These are phyloP conservation scores for Allantophomopsis lycopodina DNA, from an alignment of 2,329 filamentous ascomycete species.

Conservation along the genomic window DNA sequence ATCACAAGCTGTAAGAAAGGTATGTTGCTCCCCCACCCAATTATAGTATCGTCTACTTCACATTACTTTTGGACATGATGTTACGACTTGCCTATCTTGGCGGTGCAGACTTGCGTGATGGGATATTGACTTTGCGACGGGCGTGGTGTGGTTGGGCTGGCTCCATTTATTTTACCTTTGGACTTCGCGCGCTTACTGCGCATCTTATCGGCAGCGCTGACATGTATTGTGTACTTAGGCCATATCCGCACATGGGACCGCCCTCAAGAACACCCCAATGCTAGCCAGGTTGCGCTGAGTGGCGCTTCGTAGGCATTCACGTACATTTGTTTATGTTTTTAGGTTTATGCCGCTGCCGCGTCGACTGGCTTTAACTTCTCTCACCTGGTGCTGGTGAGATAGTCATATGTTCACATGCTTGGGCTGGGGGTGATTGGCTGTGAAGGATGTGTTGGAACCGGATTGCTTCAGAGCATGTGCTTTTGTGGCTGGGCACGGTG, in stretches of 20 bases:
- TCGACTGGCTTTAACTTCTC: no score
- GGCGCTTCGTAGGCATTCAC: no score
- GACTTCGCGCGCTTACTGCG: not conserved
- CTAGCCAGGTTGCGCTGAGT: conserved; percentile 16
- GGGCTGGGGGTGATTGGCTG: no score
- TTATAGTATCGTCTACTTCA: conserved; percentile 5
- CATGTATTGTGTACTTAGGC: conserved; percentile 29
- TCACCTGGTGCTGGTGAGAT: no score
- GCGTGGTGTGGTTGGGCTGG: not conserved
- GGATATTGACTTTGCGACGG: not conserved
- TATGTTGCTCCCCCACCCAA: conserved; percentile 29
- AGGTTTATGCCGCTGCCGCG: no score
- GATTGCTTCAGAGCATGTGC: no score
- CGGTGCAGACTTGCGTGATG: not conserved
- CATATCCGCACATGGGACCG: conserved; percentile 66
- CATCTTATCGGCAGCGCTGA: conserved; percentile 5
- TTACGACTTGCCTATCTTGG: conserved; percentile 1
- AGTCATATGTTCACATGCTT: no score
- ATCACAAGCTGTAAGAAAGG: conserved; percentile 86
- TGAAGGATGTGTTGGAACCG: no score
- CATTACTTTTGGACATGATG: not conserved
- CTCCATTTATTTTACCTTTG: not conserved
- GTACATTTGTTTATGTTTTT: no score
- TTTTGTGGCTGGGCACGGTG: no score
- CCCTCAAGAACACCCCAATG: conserved; percentile 31